phyloP scores from a whole-genome alignment of 1,284 basidiomycete genomes.

The Sanghuangporus weigelae region DNA sequence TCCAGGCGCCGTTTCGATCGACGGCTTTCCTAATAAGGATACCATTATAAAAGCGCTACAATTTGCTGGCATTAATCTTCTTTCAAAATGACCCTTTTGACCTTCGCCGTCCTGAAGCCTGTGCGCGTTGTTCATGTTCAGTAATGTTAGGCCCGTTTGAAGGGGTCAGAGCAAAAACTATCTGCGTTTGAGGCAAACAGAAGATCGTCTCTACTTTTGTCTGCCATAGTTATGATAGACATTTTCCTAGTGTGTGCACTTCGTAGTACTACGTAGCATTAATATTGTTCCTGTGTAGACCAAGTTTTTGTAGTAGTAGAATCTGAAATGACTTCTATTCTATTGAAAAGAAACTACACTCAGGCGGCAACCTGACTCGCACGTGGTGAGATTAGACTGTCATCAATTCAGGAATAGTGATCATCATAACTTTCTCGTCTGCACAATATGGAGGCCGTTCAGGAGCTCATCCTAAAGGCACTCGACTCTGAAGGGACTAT shows the following conservation, averaged over 20 bases:
- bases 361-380: neutral
- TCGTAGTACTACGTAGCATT: neutral
- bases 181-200: conserved; percentile 74
- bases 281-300: neutral
- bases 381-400: neutral
- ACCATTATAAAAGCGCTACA: neutral
- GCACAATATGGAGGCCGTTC: conserved; percentile 50
- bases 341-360: neutral
- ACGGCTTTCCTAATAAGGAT: neutral
- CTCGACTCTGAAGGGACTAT: conserved; percentile 59
- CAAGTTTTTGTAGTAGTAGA: too few relatives aligned
- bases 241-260: conserved; percentile 25
- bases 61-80: neutral
- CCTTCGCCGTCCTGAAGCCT: conserved; percentile 19
- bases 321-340: too few relatives aligned
- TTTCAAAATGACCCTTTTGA: conserved; percentile 5
- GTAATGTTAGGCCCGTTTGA: conserved; percentile 18
- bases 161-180: conserved; percentile 31
- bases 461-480: conserved; percentile 72
- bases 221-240: conserved; percentile 70
- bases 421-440: neutral
- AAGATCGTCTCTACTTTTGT: conserved; percentile 41
- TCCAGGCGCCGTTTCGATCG: conserved; percentile 17
- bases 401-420: neutral
- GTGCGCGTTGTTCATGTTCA: neutral